phyloP scores from a whole-genome alignment of 1,284 basidiomycete species.

The Kalmanozyma brasiliensis region DNA sequence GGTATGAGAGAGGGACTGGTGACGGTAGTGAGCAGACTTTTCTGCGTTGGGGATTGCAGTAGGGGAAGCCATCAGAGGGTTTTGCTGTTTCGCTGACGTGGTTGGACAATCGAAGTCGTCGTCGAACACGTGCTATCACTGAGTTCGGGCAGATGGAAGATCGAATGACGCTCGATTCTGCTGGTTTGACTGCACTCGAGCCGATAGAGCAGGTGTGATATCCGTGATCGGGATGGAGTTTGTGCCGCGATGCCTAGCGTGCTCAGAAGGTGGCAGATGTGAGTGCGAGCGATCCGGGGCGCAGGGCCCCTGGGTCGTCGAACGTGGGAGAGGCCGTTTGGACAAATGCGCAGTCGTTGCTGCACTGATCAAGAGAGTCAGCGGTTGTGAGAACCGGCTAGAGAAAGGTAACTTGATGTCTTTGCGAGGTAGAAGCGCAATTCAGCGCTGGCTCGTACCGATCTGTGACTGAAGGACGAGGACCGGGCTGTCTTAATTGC shows the following conservation, averaged over 20 bases:
- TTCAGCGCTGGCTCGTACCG: too few species aligned
- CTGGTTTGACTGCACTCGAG: too few species aligned
- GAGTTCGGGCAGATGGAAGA: too few species aligned
- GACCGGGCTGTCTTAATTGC: too few species aligned
- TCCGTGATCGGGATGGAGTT: neutral
- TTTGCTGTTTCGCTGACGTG: neutral
- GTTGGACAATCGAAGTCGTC: too few species aligned
- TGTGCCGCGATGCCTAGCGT: neutral
- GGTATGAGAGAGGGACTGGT: slow-evolving; percentile 11
- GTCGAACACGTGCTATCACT: too few species aligned
- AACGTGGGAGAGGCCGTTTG: slow-evolving; percentile 11
- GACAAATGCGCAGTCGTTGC: slow-evolving; percentile 26
- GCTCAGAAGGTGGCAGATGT: neutral
- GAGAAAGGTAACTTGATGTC: neutral
- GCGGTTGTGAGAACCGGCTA: neutral
- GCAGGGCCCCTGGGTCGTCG: slow-evolving; percentile 48
- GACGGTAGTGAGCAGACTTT: slow-evolving; percentile 55
- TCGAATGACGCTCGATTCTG: too few species aligned
- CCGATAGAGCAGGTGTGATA: too few species aligned
- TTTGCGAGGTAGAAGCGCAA: neutral
- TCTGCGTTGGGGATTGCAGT: slow-evolving; percentile 55
- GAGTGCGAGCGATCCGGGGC: slow-evolving; percentile 45
- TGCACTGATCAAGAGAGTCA: slow-evolving; percentile 10
- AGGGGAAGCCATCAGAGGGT: slow-evolving; percentile 47
- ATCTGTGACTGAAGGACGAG: too few species aligned